Evolutionary conservation across 1,284 basidiomycete species (phyloP), one percentile per base, ranked within the genome.

Genomic region (Cutaneotrichosporon cavernicola): DNA sequence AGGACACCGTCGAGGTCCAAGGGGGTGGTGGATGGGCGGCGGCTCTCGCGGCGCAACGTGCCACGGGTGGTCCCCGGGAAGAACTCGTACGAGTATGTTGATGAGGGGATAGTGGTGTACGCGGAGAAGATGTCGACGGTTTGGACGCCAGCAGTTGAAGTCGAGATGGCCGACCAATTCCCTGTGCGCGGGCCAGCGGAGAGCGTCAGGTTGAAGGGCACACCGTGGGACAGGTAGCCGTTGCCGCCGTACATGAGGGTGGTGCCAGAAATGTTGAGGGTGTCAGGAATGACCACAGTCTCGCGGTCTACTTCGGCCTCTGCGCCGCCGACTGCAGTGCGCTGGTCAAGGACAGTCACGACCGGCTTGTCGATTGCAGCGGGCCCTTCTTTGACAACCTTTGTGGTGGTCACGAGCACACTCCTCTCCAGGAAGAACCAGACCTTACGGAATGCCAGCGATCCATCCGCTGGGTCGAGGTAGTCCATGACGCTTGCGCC

Each of bases 391-490:
- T 76, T 10, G 0, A 21, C 75, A 61, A 88, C 76, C 56, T 78
- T 78, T 21, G 86, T 81, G 43, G 88, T 75, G 82, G 87, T 86
- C 69, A 89, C 85, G 68, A 85, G 84, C 46, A 86, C 80, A 70
- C 87, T 84, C 68, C 84, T 80, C 58, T 86, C 83, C 65, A 90
- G 82, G 84, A 88, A 89, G 80, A 89, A 88, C 86, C 86, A 88
- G 0, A 85, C 84, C 76, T 89, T 89, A 70, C 86, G 86, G 83
- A 85, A 90, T 63, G 79, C 77, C 52, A 89, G 73, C 5, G 83
- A 73, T n/a, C 79, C 72, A 5, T 87, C 87, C 51, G 79, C 63
- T 1, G 88, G 87, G 70, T 89, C 73, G 36, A 65, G 30, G 47
- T 69, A 75, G 55, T 73, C 71, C 87, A 88, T 88, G 21, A 82